Conservation (phyloP, 129 eudicot species). For the Cynara cardunculus region DNA sequence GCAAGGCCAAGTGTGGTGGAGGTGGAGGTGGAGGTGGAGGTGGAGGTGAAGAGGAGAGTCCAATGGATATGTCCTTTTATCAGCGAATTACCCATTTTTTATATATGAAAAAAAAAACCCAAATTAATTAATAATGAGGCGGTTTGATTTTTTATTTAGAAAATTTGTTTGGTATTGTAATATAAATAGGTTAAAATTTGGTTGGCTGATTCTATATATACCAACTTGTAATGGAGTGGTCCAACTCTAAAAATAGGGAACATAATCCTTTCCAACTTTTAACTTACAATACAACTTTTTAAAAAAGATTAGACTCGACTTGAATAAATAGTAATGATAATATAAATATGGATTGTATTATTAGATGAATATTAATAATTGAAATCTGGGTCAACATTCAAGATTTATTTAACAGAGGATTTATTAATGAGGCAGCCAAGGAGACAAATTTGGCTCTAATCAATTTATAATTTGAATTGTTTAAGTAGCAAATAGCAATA, state of each 20-base stretch:
- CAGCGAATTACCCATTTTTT: constrained; percentile 1
- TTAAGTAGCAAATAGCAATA: not conserved
- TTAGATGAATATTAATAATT: no score
- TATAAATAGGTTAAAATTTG: not conserved
- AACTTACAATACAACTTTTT: no score
- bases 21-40: no score
- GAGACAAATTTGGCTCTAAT: not conserved
- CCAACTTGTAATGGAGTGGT: not conserved
- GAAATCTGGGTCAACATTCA: not conserved
- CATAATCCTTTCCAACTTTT: no score
- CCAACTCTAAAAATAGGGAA: no score
- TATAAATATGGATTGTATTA: no score
- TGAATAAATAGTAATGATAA: no score
- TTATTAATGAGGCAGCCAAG: no score
- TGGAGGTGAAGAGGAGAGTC: constrained; percentile 6
- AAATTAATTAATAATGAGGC: not conserved
- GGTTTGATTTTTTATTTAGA: not conserved
- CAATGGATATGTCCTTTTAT: constrained; percentile 21
- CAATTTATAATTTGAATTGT: not conserved
- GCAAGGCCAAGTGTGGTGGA: not conserved
- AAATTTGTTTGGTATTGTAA: not conserved
- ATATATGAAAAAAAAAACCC: no score
- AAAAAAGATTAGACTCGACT: no score
- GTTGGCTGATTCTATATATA: not conserved
- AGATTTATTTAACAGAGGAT: no score